Base-by-base conservation (phyloP, 495 filamentous ascomycete genomes). In the Hamigera avellanea region DNA sequence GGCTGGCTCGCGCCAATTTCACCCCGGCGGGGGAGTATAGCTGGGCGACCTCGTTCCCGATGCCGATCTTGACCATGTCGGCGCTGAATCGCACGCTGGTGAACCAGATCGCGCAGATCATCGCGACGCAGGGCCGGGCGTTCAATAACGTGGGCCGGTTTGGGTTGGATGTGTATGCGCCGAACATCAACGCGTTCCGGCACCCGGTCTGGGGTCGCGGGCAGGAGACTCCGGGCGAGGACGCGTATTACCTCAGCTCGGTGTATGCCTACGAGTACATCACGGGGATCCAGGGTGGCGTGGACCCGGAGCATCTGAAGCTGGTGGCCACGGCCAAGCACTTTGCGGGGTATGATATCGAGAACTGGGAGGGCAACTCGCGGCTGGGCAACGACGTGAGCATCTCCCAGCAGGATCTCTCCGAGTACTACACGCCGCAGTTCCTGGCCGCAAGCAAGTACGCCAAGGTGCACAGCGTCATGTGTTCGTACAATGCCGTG, bases 171-270 rank as follows among this genome's bases (percentile, higher is more conserved):
- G 73, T 61, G 36, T 85, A 76, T 59, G 71, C 78, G 0, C 78
- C 79, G 1, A 79, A 83, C 43, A 78, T 83, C 54, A 84, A 84
- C 49, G 64, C 71, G 1, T 83, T 78, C 59, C 63, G 66, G 8
- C 70, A 75, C 37, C 74, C 74, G 0, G 54, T 73, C 3, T 78
- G 74, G 74, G 74, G 74, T 7, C 57, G 74, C n/a, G 74, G 74
- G 2, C 69, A 64, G 33, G 77, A 81, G 44, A 78, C 76, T 0
- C 74, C 77, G 0, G 73, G 73, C 16, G 76, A 80, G 44, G 76
- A 82, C 43, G 62, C 70, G 0, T 72, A 67, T 46, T 67, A 62
- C 37, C 59, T 80, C 3, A 62, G 62, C 14, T 61, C 65, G 0
- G 39, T 41, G 0, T 81, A 78, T 35, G 71, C 72, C 0, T 69